These are phyloP conservation scores for Fusarium haematococcum DNA, from an alignment of 2,329 filamentous ascomycete species.

Conservation along the genomic window DNA sequence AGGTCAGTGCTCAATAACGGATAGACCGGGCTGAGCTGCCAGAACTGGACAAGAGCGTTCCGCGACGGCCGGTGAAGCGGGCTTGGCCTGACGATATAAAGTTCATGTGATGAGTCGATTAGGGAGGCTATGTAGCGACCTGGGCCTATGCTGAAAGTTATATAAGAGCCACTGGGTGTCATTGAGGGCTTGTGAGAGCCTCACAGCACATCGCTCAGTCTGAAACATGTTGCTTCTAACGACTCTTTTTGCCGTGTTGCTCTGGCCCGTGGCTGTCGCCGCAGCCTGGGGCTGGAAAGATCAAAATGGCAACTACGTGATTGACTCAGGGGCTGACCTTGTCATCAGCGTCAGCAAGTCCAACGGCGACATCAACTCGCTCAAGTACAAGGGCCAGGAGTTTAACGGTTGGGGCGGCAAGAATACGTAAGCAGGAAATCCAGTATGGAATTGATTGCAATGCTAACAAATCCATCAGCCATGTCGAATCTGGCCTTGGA, in stretches of 20 bases:
- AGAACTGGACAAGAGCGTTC: background rate
- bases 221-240: constrained; percentile 44
- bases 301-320: constrained; percentile 52
- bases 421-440: constrained; percentile 36
- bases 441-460: fast-evolving
- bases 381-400: constrained; percentile 49
- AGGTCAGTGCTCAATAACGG: background rate
- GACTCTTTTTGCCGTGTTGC: constrained; percentile 41
- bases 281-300: constrained; percentile 56
- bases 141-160: background rate
- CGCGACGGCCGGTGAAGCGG: background rate
- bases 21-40: background rate
- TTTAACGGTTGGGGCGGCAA: constrained; percentile 48
- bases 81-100: background rate
- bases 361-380: constrained; percentile 50
- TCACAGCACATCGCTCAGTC: background rate
- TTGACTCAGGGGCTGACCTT: constrained; percentile 49
- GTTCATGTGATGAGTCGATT: background rate
- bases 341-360: constrained; percentile 51
- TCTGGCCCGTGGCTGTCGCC: constrained; percentile 45
- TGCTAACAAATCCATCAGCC: constrained; percentile 16
- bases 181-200: background rate
- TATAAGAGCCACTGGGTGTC: background rate
- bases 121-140: background rate
- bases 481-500: constrained; percentile 49